These are phyloP conservation scores for Cladochytrium replicatum DNA, from an alignment of 192 early-diverging fungal species.

Conservation along the genomic window DNA sequence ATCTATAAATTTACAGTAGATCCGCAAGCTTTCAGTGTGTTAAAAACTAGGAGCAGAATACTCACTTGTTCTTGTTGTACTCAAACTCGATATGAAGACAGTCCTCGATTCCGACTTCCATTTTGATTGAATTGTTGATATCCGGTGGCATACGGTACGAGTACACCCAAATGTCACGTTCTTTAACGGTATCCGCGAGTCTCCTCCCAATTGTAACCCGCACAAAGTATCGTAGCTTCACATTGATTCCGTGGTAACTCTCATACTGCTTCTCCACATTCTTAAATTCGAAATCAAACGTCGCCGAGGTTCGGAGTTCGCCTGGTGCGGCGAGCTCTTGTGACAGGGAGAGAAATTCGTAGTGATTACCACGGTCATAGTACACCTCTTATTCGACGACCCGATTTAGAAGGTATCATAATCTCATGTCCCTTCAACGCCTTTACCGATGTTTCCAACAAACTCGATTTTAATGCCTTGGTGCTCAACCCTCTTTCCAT, in stretches of 20 bases:
- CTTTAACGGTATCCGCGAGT: constrained; percentile 77
- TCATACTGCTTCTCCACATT: constrained; percentile 99
- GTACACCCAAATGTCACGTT: constrained; percentile 98
- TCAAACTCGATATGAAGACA: constrained; percentile 99
- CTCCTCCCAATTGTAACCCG: constrained; percentile 82
- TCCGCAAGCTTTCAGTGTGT: neutral
- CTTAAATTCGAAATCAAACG: constrained; percentile 95
- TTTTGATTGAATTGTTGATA: constrained; percentile 91
- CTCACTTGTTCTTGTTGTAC: constrained; percentile 95
- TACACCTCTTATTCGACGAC: constrained; percentile 62
- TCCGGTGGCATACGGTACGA: constrained; percentile 89
- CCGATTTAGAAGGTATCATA: constrained; percentile 9
- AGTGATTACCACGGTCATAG: constrained; percentile 89
- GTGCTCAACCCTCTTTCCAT: constrained; percentile 95
- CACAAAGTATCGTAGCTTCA: constrained; percentile 95
- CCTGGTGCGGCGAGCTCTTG: constrained; percentile 94
- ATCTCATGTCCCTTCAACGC: neutral
- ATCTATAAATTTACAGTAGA: constrained; percentile 34
- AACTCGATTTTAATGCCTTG: constrained; percentile 98
- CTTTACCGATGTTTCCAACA: constrained; percentile 87
- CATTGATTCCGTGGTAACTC: constrained; percentile 96
- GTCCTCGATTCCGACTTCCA: constrained; percentile 99
- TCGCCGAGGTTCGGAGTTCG: constrained; percentile 68
- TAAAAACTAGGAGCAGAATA: neutral
- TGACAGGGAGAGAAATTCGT: constrained; percentile 85